These are phyloP conservation scores for Rosa chinensis DNA, from an alignment of 306 rosid species.

Conservation along the genomic window DNA sequence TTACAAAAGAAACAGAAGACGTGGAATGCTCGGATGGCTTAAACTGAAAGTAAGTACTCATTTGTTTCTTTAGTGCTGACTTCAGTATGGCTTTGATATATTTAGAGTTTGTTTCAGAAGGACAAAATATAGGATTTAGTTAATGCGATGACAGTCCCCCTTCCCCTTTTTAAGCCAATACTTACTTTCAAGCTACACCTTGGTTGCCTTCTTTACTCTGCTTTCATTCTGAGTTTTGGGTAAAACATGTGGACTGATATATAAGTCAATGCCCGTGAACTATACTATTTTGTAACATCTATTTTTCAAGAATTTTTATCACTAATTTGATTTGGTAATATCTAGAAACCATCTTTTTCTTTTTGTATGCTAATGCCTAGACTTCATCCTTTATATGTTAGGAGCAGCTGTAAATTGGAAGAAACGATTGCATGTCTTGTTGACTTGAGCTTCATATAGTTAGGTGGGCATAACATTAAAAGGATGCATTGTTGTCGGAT, in stretches of 20 bases:
- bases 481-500: background rate
- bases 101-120: background rate
- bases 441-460: background rate
- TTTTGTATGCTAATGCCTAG: background rate
- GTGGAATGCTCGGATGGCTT: slow-evolving; percentile 90
- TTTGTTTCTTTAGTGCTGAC: slow-evolving; percentile 18
- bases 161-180: background rate
- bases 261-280: background rate
- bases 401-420: background rate
- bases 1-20: slow-evolving; percentile 59
- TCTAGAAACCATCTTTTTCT: background rate
- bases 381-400: background rate
- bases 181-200: slow-evolving; percentile 2
- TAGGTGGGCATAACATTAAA: background rate
- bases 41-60: slow-evolving; percentile 52
- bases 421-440: background rate
- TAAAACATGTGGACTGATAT: background rate
- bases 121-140: background rate
- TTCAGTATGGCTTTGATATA: slow-evolving; percentile 20
- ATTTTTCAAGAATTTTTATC: background rate
- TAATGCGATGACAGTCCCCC: background rate
- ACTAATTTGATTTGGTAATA: background rate
- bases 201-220: background rate
- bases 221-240: background rate
- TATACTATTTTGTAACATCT: background rate